Percentiles rank a stretch among this genome's conserved stretches.
Evolutionary conservation across 2,329 filamentous ascomycete genomes (phyloP).

Genomic region (Clonostachys rosea): DNA sequence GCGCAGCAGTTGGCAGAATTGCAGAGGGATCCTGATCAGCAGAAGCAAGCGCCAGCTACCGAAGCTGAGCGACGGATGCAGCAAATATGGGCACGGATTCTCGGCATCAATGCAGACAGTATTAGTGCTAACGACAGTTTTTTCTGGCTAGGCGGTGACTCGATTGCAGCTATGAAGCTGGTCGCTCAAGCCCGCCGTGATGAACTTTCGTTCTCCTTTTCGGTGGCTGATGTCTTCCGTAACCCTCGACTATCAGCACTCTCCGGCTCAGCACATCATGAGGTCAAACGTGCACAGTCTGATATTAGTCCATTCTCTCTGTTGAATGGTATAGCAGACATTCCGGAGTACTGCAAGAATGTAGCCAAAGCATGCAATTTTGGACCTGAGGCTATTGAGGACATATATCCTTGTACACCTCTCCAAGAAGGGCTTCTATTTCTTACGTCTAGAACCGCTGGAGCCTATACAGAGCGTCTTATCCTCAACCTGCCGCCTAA

Average conservation of each 20-base stretch:
- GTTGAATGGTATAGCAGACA: background rate
- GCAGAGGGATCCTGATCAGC: background rate
- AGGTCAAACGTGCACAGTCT: background rate
- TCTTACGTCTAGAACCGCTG: conserved; percentile 16
- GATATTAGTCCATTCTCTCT: background rate
- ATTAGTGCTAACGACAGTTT: conserved; percentile 34
- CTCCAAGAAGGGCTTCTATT: conserved; percentile 28
- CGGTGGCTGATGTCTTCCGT: background rate
- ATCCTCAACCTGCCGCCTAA: conserved; percentile 1
- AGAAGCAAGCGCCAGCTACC: background rate
- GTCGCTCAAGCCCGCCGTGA: conserved; percentile 7
- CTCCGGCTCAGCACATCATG: background rate
- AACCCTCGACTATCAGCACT: conserved; percentile 7
- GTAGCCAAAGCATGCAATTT: conserved; percentile 1
- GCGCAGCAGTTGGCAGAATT: background rate
- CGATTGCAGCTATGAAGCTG: conserved; percentile 33
- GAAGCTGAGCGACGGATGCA: conserved; percentile 17
- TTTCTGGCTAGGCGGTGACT: conserved; percentile 42
- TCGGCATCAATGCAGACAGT: conserved; percentile 3
- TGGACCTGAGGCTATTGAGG: conserved; percentile 12
- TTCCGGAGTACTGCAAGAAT: background rate
- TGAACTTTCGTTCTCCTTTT: conserved; percentile 7
- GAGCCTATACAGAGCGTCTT: conserved; percentile 22
- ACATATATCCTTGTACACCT: conserved; percentile 23
- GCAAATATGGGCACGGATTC: conserved; percentile 17